Conservation (phyloP, 129 eudicot species). For the Escallonia herrerae region DNA sequence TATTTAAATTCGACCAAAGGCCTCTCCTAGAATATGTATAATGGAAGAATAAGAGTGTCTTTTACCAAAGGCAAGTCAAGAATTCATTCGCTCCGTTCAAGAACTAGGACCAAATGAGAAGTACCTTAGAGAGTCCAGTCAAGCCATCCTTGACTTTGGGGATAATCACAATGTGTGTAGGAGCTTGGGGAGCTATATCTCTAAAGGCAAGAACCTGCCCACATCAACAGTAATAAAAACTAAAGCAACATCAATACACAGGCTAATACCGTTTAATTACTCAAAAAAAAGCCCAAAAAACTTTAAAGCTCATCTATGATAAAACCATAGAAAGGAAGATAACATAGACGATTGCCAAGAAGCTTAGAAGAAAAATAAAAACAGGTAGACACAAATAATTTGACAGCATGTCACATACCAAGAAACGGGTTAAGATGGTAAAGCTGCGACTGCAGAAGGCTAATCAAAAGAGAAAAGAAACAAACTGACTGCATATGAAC, state of each 20-base stretch:
- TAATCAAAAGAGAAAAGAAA: background rate
- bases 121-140: constrained; percentile 86
- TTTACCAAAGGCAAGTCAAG: background rate
- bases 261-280: background rate
- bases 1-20: background rate
- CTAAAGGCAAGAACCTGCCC: constrained; percentile 85
- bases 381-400: background rate
- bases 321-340: too few relatives aligned
- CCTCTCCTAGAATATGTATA: background rate
- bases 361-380: too few relatives aligned
- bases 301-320: too few relatives aligned
- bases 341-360: too few relatives aligned
- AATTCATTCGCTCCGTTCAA: background rate
- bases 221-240: background rate
- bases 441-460: background rate
- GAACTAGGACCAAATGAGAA: background rate
- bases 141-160: constrained; percentile 86
- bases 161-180: constrained; percentile 69
- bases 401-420: background rate
- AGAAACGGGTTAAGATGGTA: background rate
- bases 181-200: constrained; percentile 82
- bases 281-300: background rate
- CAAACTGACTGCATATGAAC: too few relatives aligned
- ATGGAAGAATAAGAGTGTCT: background rate
- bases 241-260: background rate